A percentile compares a stretch with the other conserved stretches of the same genome.
These are phyloP conservation scores for Actinomucor elegans DNA, from an alignment of 371 early-diverging fungal genomes.

Conservation along the genomic window DNA sequence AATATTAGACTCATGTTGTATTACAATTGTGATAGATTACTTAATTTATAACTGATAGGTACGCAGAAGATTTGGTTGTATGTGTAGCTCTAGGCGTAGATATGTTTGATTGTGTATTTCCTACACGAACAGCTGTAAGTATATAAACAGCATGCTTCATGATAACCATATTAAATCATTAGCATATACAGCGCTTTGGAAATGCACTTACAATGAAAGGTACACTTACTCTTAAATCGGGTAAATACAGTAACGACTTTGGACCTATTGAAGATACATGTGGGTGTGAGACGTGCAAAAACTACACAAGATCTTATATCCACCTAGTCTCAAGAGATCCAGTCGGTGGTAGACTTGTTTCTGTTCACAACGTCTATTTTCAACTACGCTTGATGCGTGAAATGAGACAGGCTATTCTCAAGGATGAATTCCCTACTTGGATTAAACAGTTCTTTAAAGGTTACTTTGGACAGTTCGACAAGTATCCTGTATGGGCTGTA, in stretches of 20 bases:
- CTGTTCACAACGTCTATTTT: constrained; percentile 90
- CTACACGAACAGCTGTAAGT: constrained; percentile 89
- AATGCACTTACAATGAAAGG: constrained; percentile 87
- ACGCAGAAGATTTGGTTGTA: constrained; percentile 92
- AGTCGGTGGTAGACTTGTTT: constrained; percentile 85
- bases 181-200: constrained; percentile 74
- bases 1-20: background rate
- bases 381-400: constrained; percentile 85
- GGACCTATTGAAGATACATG: constrained; percentile 84
- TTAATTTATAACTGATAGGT: constrained; percentile 57
- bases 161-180: no score
- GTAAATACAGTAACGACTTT: constrained; percentile 62
- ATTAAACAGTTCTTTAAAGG: constrained; percentile 73
- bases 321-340: constrained; percentile 68
- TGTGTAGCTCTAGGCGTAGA: constrained; percentile 93
- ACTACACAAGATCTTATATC: constrained; percentile 79
- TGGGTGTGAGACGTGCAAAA: constrained; percentile 82
- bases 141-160: no score
- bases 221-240: constrained; percentile 66
- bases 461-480: constrained; percentile 59
- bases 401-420: constrained; percentile 75
- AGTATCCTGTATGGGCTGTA: constrained; percentile 85
- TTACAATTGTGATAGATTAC: no score
- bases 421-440: constrained; percentile 79
- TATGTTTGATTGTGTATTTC: constrained; percentile 98